phyloP scores from a whole-genome alignment of 495 filamentous ascomycete species.

The Annulohypoxylon maeteangense region DNA sequence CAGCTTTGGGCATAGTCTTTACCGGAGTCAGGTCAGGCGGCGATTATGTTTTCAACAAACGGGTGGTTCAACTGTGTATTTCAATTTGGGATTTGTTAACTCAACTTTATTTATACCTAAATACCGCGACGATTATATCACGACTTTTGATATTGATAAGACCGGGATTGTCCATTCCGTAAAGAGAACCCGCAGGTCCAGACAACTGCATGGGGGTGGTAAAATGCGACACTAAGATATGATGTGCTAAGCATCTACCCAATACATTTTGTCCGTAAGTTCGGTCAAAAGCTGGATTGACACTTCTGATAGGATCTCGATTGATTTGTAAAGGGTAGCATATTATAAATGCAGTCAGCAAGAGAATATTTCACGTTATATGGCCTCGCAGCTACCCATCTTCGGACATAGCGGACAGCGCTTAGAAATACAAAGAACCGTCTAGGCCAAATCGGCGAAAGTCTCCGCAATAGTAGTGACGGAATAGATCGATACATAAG shows the following conservation, averaged over 20 bases:
- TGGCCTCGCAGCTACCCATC: not conserved
- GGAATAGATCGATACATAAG: not conserved
- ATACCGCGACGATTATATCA: not conserved
- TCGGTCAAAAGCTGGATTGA: not conserved
- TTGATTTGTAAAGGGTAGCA: not conserved
- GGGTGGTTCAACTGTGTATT: not conserved
- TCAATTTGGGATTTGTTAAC: not conserved
- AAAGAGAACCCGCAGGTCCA: not conserved
- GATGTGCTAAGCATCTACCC: not conserved
- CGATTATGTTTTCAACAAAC: conserved; percentile 20
- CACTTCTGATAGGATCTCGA: not conserved
- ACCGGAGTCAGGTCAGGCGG: not conserved
- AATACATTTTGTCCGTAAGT: not conserved
- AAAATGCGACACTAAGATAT: not conserved
- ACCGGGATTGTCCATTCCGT: not conserved
- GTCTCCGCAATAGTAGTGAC: not conserved
- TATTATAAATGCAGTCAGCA: not conserved
- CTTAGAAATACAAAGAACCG: not conserved
- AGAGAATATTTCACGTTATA: not conserved
- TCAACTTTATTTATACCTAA: not conserved
- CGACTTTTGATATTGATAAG: not conserved
- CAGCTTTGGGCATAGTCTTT: not conserved
- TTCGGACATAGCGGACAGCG: not conserved
- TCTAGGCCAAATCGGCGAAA: not conserved
- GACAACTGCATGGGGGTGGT: not conserved